These are phyloP conservation scores for Podospora appendiculata DNA, from an alignment of 495 filamentous ascomycete genomes.

Conservation along the genomic window DNA sequence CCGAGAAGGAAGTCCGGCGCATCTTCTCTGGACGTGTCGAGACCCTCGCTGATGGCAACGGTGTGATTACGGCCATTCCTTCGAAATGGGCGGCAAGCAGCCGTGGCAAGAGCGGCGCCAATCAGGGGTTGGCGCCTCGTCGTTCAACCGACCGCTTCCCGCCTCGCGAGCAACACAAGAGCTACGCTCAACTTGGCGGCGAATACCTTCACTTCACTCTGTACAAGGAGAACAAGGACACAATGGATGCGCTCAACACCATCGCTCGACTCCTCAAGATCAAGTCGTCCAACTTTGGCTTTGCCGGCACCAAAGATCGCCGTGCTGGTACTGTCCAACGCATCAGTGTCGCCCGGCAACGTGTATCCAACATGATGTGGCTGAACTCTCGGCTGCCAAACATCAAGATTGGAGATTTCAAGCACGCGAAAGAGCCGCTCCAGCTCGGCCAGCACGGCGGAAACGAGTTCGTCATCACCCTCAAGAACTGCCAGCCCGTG, in stretches of 20 bases:
- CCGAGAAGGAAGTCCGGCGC: slow-evolving; percentile 34
- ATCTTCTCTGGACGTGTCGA: slow-evolving; percentile 29
- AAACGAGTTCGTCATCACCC: slow-evolving; percentile 86
- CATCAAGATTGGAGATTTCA: slow-evolving; percentile 69
- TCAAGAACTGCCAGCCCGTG: slow-evolving; percentile 70
- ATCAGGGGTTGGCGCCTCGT: slow-evolving; percentile 17
- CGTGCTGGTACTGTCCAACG: slow-evolving; percentile 83
- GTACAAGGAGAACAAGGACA: slow-evolving; percentile 98
- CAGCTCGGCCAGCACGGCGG: slow-evolving; percentile 76
- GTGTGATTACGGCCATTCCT: slow-evolving; percentile 29
- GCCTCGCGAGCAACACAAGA: slow-evolving; percentile 9
- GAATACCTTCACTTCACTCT: slow-evolving; percentile 87
- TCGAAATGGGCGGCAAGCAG: slow-evolving; percentile 20
- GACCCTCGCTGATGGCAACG: slow-evolving; percentile 16
- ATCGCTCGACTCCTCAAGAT: slow-evolving; percentile 61
- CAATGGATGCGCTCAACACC: slow-evolving; percentile 80
- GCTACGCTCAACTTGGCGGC: slow-evolving; percentile 46
- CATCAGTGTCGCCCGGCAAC: slow-evolving; percentile 61
- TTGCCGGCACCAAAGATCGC: slow-evolving; percentile 91
- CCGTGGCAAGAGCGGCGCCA: slow-evolving; percentile 20
- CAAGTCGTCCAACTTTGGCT: slow-evolving; percentile 63
- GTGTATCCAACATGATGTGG: slow-evolving; percentile 51
- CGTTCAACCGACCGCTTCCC: slow-evolving; percentile 10
- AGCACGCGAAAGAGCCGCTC: slow-evolving; percentile 59
- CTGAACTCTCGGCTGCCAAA: slow-evolving; percentile 55